A percentile compares a stretch with the other conserved stretches of the same genome.
Conservation (phyloP, 306 rosid species). For the Malus domestica region DNA sequence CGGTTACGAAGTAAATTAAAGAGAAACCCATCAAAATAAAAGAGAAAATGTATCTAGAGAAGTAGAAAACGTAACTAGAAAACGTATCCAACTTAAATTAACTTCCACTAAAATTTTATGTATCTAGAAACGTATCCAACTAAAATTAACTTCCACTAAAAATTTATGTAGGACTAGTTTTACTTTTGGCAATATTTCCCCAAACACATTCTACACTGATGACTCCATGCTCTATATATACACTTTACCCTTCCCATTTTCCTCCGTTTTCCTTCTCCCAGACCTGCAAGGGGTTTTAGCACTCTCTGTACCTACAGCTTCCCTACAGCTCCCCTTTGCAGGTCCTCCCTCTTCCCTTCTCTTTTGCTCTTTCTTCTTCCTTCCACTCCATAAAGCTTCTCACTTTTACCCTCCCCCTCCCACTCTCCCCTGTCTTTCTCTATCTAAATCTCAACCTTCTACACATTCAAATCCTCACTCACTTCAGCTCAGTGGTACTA, state of each 20-base stretch:
- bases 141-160: too few species aligned
- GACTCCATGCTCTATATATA: constrained; percentile 30
- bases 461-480: not conserved
- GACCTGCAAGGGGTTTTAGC: constrained; percentile 8
- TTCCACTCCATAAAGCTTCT: not conserved
- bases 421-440: too few species aligned
- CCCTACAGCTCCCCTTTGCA: not conserved
- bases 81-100: too few species aligned
- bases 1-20: too few species aligned
- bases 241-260: not conserved
- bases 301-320: not conserved
- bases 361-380: not conserved
- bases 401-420: not conserved
- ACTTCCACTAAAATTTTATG: too few species aligned
- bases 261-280: constrained; percentile 6
- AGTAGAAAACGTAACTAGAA: too few species aligned
- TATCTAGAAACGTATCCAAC: too few species aligned
- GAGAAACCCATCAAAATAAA: too few species aligned
- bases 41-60: too few species aligned
- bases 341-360: not conserved
- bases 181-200: too few species aligned
- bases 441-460: not conserved
- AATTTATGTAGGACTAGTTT: too few species aligned
- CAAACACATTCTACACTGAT: not conserved
- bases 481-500: not conserved